These are phyloP conservation scores for Malassezia japonica DNA, from an alignment of 1,284 basidiomycete species.

Conservation along the genomic window DNA sequence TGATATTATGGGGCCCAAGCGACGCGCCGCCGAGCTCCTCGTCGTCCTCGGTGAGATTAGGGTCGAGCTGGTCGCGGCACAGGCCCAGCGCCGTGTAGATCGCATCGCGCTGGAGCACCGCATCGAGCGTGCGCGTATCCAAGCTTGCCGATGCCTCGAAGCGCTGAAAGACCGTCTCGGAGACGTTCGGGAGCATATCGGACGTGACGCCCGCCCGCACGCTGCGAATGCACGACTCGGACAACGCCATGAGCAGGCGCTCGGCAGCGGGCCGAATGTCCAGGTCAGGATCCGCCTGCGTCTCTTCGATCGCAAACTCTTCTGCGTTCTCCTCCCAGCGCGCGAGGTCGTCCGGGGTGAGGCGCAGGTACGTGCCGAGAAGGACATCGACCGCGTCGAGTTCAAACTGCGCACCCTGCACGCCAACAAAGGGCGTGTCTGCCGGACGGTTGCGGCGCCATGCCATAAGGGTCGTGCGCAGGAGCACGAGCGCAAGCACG, in stretches of 20 bases:
- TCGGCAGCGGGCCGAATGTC: conserved; percentile 45
- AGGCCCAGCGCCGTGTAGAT: conserved; percentile 37
- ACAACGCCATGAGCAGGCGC: conserved; percentile 32
- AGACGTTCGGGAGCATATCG: conserved; percentile 17
- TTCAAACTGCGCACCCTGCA: conserved; percentile 23
- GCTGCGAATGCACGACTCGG: conserved; percentile 24
- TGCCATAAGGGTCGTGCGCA: conserved; percentile 29
- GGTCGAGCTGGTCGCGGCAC: conserved; percentile 30
- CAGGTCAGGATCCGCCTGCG: conserved; percentile 32
- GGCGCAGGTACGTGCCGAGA: conserved; percentile 31
- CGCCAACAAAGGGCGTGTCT: conserved; percentile 25
- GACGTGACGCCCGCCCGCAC: conserved; percentile 10
- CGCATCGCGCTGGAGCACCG: conserved; percentile 35
- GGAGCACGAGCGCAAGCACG: conserved; percentile 36
- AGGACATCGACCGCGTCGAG: conserved; percentile 32
- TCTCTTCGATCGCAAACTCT: conserved; percentile 36
- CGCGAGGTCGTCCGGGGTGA: conserved; percentile 33
- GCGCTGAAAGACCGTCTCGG: conserved; percentile 31
- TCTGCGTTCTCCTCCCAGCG: conserved; percentile 39
- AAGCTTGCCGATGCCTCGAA: conserved; percentile 22
- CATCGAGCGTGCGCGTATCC: conserved; percentile 19
- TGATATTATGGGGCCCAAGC: conserved; percentile 14
- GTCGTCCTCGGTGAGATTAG: conserved; percentile 20
- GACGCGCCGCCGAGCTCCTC: conserved; percentile 11
- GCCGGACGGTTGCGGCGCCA: conserved; percentile 32